Base-by-base conservation (phyloP, 2,329 filamentous ascomycete species). In the Dactylellina haptotyla region DNA sequence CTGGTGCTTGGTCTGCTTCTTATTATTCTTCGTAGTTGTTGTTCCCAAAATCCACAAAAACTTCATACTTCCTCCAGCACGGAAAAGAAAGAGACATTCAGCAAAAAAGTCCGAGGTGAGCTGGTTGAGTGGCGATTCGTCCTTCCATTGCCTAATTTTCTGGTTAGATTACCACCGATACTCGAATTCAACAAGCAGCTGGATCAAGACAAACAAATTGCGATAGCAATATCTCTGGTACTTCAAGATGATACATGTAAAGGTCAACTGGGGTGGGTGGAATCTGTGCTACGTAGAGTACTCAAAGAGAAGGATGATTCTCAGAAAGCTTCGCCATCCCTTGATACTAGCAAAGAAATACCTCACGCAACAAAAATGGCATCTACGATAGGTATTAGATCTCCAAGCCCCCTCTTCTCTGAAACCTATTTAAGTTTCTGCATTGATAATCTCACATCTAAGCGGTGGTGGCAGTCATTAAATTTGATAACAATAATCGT, bases 21-120 rank as follows among this genome's bases (percentile, higher is more conserved):
- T 50, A 23, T 18, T n/a, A 26, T 48, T 18, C 4, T 28, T 34
- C 18, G 6, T 26, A 69, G 63, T 87, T 99, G 85, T 84, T 99
- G 12, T 99, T 99, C 81, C 96, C 91, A 80, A 99, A 99, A 81
- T 90, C 93, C 66, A 89, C 88, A 57, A 86, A 87, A 48, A 97
- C 92, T 0, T 86, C 92, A 0, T 92, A 91, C 81, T 98, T 92
- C 79, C 85, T 99, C 3, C 93, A 98, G 79, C 93, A 93, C 78
- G 95, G 95, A 0, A 90, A 92, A 77, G 93, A 97, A 78, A 91
- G 89, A 79, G 92, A 94, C 76, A 87, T 89, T 0, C 30, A 5
- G 12, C 12, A 12, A 1, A 43, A 57, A 23, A 30, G 25, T 16
- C 5, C 16, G 18, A 58, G 87, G 76, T 76, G 57, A 45, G 61